A percentile compares a stretch with the other conserved stretches of the same genome.
These are phyloP conservation scores for Phytopythium delawarense DNA, from an alignment of 352 stramenopile genomes.

Conservation along the genomic window DNA sequence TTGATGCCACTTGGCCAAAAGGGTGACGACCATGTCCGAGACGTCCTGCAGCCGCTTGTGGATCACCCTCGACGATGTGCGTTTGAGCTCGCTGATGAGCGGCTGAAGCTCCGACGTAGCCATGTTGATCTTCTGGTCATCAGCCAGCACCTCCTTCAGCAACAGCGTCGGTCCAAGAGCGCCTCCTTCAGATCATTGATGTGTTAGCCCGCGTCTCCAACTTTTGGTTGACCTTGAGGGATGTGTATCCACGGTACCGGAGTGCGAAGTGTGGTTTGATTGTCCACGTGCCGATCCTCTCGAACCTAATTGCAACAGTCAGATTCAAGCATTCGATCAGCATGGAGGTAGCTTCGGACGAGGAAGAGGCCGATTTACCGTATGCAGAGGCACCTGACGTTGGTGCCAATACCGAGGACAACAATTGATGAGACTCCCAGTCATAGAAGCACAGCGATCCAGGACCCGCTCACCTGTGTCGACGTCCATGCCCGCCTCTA, in stretches of 20 bases:
- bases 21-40: slow-evolving; percentile 63
- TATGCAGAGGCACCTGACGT: background rate
- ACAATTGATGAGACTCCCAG: background rate
- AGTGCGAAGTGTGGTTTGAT: background rate
- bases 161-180: slow-evolving; percentile 7
- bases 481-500: slow-evolving; percentile 7
- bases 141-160: slow-evolving; percentile 40
- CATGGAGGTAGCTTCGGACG: background rate
- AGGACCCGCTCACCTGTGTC: slow-evolving; percentile 1
- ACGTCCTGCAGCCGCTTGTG: slow-evolving; percentile 76
- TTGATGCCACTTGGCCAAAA: slow-evolving; percentile 68
- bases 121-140: slow-evolving; percentile 65
- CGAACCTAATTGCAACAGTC: background rate
- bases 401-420: background rate
- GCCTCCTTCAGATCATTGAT: background rate
- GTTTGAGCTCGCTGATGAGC: slow-evolving; percentile 50
- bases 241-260: background rate
- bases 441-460: background rate
- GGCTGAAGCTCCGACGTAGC: slow-evolving; percentile 52
- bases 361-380: background rate
- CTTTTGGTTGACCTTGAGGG: background rate
- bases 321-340: background rate
- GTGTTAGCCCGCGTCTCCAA: background rate
- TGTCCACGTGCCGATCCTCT: background rate
- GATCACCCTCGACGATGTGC: slow-evolving; percentile 57